Base-by-base conservation (phyloP, 2,329 filamentous ascomycete species). In the Ceratocystis huliohia region DNA sequence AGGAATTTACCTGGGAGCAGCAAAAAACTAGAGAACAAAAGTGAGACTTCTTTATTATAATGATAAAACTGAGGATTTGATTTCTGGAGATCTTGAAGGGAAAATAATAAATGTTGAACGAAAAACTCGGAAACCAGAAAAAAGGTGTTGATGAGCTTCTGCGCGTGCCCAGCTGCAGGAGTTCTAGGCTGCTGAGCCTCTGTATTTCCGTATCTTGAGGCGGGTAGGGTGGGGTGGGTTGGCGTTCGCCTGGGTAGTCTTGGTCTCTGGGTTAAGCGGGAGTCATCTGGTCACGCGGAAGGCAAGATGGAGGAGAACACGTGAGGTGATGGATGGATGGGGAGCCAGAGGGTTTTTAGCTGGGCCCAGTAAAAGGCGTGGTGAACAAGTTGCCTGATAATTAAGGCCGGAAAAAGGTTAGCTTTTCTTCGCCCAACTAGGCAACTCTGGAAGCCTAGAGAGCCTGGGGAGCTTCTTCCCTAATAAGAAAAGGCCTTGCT, bases 251-350 rank as follows among this genome's bases (percentile, higher is more conserved):
- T 67, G 56, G 66, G 41, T 59, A 33, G 37, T 41, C 37, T 41
- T 41, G 37, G 37, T 41, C 37, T 41, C 64, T 65, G 64, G 67
- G 66, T 66, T 68, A 68, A 65, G 20, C 46, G 44, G 44, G 57
- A 46, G 46, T 59, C 62, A 56, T 64, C 64, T 61, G 74, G 74
- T 77, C 75, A 77, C 75, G 75, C 74, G 75, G 75, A 71, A 70
- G 72, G 70, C 25, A 25, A 70, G 71, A 74, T 73, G 71, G 72
- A 71, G 71, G 71, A 72, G 72, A 76, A 74, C 75, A 76, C 75
- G 75, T 76, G 75, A 74, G 75, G 73, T 53, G 68, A 71, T 74
- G 73, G 72, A 73, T 74, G 73, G 48, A 28, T 41, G 62, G 44
- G 28, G 22, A 53, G 48, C 59, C 59, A 44, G 33, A 66, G 59